Percentiles rank a stretch among this genome's conserved stretches.
Evolutionary conservation across 129 eudicot genomes (phyloP).

Genomic region (Escallonia herrerae): DNA sequence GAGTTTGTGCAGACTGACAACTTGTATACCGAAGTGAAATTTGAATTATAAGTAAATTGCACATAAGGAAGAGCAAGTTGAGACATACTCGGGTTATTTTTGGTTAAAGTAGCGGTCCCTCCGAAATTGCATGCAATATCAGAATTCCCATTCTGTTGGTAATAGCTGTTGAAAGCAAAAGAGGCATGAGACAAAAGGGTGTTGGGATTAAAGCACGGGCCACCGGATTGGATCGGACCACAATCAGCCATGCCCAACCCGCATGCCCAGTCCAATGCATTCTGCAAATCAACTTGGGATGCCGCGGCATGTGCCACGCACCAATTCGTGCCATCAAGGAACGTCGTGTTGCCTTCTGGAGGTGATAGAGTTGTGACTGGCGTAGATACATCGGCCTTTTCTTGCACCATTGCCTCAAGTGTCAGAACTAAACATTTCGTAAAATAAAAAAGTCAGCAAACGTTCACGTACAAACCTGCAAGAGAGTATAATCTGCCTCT

Average conservation of each 20-base stretch:
- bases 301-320: constrained; percentile 53
- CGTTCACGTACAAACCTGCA: neutral
- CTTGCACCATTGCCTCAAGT: constrained; percentile 24
- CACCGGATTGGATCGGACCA: constrained; percentile 41
- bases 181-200: constrained; percentile 62
- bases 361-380: constrained; percentile 32
- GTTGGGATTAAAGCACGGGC: constrained; percentile 52
- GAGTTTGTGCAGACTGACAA: no score
- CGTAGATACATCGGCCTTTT: constrained; percentile 30
- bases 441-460: neutral
- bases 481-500: no score
- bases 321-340: constrained; percentile 55
- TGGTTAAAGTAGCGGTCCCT: constrained; percentile 45
- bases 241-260: constrained; percentile 62
- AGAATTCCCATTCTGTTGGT: constrained; percentile 65
- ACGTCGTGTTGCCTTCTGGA: constrained; percentile 75
- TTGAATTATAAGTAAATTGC: neutral
- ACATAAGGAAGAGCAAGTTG: neutral
- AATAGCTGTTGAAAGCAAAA: constrained; percentile 61
- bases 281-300: constrained; percentile 46
- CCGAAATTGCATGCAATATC: constrained; percentile 69
- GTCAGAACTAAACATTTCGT: neutral
- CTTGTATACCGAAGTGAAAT: no score
- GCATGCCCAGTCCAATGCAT: constrained; percentile 65
- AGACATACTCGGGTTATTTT: constrained; percentile 47